Base-by-base conservation (phyloP, 2,329 filamentous ascomycete genomes). In the Sporothrix variecibatus region DNA sequence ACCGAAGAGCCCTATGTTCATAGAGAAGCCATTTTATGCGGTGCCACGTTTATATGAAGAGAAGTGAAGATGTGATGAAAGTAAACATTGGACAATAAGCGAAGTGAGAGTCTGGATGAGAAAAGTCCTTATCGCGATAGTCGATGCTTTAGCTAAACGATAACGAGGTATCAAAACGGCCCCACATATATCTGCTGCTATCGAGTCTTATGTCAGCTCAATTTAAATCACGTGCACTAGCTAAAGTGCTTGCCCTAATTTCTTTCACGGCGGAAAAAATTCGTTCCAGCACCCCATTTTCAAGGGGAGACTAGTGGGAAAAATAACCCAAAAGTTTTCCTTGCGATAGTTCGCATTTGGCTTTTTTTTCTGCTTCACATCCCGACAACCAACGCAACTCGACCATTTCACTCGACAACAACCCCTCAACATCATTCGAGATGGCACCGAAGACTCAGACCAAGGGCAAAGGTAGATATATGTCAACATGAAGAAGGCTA, bases 391-490 rank as follows among this genome's bases (percentile, higher is more conserved):
- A 71, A 70, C 64, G 56, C 64, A 71, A 43, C 43, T 62, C 69
- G 67, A 72, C 67, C 58, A 75, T 53, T 73, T 73, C 56, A 62
- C 72, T 73, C 72, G 62, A 74, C 73, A 46, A 67, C 74, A 58
- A 75, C 71, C 74, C 69, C 74, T 58, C 71, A 75, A 78, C 73
- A 78, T 74, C 71, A 78, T 75, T 79, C 78, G 78, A 75, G 80
- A 83, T 83, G 82, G 81, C 82, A 77, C 82, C 82, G 77, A 82
- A 82, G 80, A 80, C 81, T 76, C 56, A 73, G 56, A 71, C 74
- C 60, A 83, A 83, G 80, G 75, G 75, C 71, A 83, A 83, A 82
- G 82, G 82, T 83, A 83, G 78, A 77, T 80, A 69, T 60, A 77
- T 80, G 40, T 53, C 60, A 71, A 67, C 73, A 76, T 40, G 72